Base-by-base conservation (phyloP, 2,329 filamentous ascomycete species). In the Ophiostoma ips region DNA sequence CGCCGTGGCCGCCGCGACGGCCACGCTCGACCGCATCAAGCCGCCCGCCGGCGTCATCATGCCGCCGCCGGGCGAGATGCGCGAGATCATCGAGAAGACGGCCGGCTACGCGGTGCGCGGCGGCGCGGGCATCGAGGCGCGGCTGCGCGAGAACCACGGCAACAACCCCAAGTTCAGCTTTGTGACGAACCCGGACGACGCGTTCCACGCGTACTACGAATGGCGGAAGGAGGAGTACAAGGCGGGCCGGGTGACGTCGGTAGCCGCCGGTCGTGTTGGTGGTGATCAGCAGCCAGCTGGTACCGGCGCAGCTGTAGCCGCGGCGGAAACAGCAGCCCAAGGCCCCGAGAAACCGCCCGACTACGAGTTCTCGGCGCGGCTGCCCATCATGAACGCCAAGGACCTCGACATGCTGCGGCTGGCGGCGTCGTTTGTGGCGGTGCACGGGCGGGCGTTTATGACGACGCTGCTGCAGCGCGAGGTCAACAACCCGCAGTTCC, bases 371-470 rank as follows among this genome's bases (percentile, higher is more conserved):
- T 95, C 87, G 50, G 89, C 92, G 58, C 84, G 89, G 63, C 95
- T 96, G 87, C 92, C 92, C 52, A 90, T 89, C 58, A 95, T 98
- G 68, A 95, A 84, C 67, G 87, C 94, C 56, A 86, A 94, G 66
- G 92, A 98, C 72, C 70, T 96, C 55, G 79, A 83, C 58, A 72
- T 82, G 46, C 72, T 84, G 50, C 73, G 77, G 50, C 68, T 95
- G 61, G 95, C 90, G 34, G 92, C 92, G 18, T 72, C 94, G 24
- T 95, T 92, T 66, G 87, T 90, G 46, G 92, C 92, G 48, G 89
- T 90, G 67, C 90, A 94, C 60, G 92, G 92, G 13, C 82, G 89
- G 54, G 81, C 84, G 54, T 98, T 92, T 68, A 87, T 95, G 77
- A 95, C 88, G 19, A 78, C 83, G 50, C 71, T 98, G 55, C 87